phyloP scores from a whole-genome alignment of 169 alveolate genomes.

The Babesia sp. region DNA sequence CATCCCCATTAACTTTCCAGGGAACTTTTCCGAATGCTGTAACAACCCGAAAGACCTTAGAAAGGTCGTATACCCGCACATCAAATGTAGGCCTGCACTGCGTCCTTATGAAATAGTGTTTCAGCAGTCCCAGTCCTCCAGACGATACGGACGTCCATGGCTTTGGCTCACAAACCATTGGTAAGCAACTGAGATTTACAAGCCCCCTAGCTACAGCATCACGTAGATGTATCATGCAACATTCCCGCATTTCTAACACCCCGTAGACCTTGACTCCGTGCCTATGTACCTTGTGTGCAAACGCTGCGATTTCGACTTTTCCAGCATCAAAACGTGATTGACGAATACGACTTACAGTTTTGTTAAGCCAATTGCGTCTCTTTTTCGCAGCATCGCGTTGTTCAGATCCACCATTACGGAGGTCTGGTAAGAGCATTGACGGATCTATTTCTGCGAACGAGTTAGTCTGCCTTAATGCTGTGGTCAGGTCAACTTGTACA shows the following conservation, averaged over 20 bases:
- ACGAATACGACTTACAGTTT: constrained; percentile 26
- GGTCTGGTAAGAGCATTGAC: constrained; percentile 44
- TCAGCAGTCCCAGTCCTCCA: constrained; percentile 72
- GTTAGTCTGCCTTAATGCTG: constrained; percentile 69
- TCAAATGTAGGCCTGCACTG: constrained; percentile 68
- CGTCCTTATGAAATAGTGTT: constrained; percentile 72
- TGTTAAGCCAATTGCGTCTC: constrained; percentile 27
- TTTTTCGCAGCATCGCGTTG: constrained; percentile 14
- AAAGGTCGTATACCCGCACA: constrained; percentile 69
- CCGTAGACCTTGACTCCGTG: constrained; percentile 72
- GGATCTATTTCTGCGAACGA: constrained; percentile 58
- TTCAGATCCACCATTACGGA: constrained; percentile 6
- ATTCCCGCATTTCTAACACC: constrained; percentile 74
- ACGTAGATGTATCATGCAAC: constrained; percentile 73
- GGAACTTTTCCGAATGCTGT: constrained; percentile 68
- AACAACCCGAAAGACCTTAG: constrained; percentile 66
- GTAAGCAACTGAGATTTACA: constrained; percentile 68
- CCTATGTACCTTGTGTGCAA: constrained; percentile 70
- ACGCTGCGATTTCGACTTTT: constrained; percentile 73
- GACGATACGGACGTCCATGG: constrained; percentile 66
- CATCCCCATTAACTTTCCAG: constrained; percentile 70
- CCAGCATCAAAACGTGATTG: constrained; percentile 68
- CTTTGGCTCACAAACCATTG: constrained; percentile 78
- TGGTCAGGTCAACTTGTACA: constrained; percentile 70
- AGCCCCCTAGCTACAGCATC: constrained; percentile 72